A percentile compares a stretch with the other conserved stretches of the same genome.
Evolutionary conservation across 2,329 filamentous ascomycete species (phyloP).

Genomic region (Trichoderma koningiopsis): DNA sequence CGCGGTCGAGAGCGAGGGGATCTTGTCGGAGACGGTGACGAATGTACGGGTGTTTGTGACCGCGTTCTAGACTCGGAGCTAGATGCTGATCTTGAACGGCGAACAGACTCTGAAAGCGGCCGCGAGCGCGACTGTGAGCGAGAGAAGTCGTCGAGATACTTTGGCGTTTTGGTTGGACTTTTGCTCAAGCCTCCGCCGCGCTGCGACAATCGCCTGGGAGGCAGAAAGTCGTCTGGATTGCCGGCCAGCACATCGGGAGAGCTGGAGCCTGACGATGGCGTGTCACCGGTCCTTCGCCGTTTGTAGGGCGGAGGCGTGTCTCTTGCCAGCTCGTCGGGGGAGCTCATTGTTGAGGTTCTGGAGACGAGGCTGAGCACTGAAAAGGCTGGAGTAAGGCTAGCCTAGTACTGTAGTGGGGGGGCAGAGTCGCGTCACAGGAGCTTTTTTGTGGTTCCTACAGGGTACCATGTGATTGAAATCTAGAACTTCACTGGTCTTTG

Average conservation of each 20-base stretch:
- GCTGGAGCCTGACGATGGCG: conserved; percentile 35
- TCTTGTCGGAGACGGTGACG: conserved; percentile 35
- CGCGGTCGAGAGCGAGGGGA: conserved; percentile 35
- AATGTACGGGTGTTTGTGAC: conserved; percentile 41
- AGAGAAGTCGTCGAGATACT: conserved; percentile 24
- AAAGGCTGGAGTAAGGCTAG: conserved; percentile 21
- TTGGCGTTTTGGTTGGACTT: conserved; percentile 33
- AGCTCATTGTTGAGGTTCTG: conserved; percentile 35
- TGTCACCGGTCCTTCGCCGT: conserved; percentile 39
- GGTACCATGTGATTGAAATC: background rate
- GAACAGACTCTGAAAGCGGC: conserved; percentile 37
- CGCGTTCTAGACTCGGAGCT: conserved; percentile 43
- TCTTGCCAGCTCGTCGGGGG: conserved; percentile 33
- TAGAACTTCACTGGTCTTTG: background rate
- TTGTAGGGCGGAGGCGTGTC: conserved; percentile 36
- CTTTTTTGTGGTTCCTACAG: background rate
- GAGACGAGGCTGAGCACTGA: conserved; percentile 28
- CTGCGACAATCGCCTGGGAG: conserved; percentile 15
- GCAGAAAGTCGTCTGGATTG: conserved; percentile 20
- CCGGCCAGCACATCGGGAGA: conserved; percentile 30
- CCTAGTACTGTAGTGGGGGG: conserved; percentile 23
- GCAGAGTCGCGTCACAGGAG: conserved; percentile 18
- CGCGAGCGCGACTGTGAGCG: conserved; percentile 28
- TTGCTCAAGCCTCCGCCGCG: conserved; percentile 29
- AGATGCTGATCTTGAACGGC: conserved; percentile 38